Evolutionary conservation across 1,139 yeast species (phyloP), one percentile per base, ranked within the genome.

Genomic region (Yamadazyma trypodendri): DNA sequence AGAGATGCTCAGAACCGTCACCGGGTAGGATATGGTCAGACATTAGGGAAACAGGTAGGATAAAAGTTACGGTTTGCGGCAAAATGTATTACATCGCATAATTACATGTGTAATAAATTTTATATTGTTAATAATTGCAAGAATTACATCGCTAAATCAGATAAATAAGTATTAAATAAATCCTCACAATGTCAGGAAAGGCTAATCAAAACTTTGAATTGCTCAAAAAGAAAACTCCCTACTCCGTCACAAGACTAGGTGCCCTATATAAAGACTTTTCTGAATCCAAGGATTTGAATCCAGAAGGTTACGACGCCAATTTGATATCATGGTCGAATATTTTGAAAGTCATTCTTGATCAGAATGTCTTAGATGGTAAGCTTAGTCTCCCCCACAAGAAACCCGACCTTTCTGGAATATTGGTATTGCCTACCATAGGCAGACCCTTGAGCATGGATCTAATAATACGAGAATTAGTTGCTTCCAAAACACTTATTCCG

Each of bases 261-360:
- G 82, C 89, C 3, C 65, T 84, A 28, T 84, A 79, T 51, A 75
- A 85, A 10, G 77, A 84, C 54, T 84, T 82, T 51, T 55, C 63
- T 6, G 64, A 67, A 9, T 65, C 79, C 25, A 65, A 68, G 48
- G 73, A 68, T 8, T 50, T 72, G 16, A 84, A 84, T 52, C 76
- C 75, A 1, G 89, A 81, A 44, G 94, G 94, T 1, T 84, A 66
- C 47, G 76, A 69, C 27, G 92, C 92, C 17, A 84, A 84, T 51
- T 46, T 83, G n/a, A 56, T 59, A 2, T 84, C 88, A 1, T 84
- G 94, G 94, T 35, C 43, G 6, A 41, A 49, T 7, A 52, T 69
- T 13, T 42, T 70, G 12, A 32, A 36, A 8, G 51, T 52, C 9
- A 38, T 68, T 18, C 48, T 64, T 24, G 37, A 39, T 7, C 42